Evolutionary conservation across 2,329 filamentous ascomycete genomes (phyloP).

Genomic region (Colletotrichum gigasporum): DNA sequence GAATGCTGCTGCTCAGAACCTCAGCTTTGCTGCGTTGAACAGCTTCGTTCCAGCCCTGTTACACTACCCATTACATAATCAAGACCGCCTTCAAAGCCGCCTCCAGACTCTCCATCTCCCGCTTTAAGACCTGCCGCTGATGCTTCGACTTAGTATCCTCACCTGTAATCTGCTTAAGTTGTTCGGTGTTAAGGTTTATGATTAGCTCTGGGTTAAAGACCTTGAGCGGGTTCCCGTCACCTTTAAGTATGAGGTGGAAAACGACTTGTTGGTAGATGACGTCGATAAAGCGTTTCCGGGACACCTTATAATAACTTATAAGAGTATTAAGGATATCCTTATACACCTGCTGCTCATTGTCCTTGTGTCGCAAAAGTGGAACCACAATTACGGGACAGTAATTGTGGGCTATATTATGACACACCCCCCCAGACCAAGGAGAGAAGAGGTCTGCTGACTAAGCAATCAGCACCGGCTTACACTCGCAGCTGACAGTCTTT

Average conservation of each 20-base stretch:
- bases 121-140: neutral
- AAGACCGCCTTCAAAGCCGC: slow-evolving; percentile 4
- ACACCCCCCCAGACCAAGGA: no score
- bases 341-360: slow-evolving; percentile 39
- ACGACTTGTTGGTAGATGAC: slow-evolving; percentile 67
- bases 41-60: no score
- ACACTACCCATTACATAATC: no score
- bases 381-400: no score
- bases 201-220: slow-evolving; percentile 63
- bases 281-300: slow-evolving; percentile 70
- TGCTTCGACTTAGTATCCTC: slow-evolving; percentile 52
- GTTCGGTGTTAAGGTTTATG: slow-evolving; percentile 51
- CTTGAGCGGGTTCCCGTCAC: slow-evolving; percentile 58
- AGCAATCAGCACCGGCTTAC: no score
- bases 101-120: neutral
- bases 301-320: slow-evolving; percentile 69
- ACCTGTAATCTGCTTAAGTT: slow-evolving; percentile 66
- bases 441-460: no score
- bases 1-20: no score
- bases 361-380: no score
- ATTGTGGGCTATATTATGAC: no score
- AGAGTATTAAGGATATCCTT: slow-evolving; percentile 70
- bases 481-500: no score
- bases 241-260: slow-evolving; percentile 61
- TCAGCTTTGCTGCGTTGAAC: no score